Evolutionary conservation across 2,329 filamentous ascomycete genomes (phyloP).

Genomic region (Colletotrichum phormii): DNA sequence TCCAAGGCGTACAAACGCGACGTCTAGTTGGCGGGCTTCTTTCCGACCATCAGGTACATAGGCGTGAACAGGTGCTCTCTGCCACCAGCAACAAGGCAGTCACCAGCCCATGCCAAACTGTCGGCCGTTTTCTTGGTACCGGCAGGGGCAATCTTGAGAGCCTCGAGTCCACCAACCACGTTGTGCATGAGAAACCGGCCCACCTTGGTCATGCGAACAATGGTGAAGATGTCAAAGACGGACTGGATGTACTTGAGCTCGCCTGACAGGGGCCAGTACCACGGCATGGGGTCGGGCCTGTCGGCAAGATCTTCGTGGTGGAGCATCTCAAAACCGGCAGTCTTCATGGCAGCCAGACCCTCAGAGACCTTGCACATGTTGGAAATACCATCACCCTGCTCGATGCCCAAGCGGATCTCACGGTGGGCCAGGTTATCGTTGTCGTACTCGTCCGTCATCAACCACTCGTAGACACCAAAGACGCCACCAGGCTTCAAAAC

Average conservation of each 20-base stretch:
- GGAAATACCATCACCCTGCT: constrained; percentile 91
- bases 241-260: constrained; percentile 85
- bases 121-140: constrained; percentile 97
- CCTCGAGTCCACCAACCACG: constrained; percentile 82
- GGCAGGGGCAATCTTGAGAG: constrained; percentile 77
- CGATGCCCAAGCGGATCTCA: constrained; percentile 88
- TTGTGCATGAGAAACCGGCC: constrained; percentile 81
- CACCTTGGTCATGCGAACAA: constrained; percentile 88
- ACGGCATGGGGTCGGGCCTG: constrained; percentile 80
- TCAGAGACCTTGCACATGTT: constrained; percentile 92
- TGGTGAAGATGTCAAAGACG: constrained; percentile 83
- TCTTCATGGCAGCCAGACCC: constrained; percentile 82
- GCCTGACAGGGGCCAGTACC: constrained; percentile 94
- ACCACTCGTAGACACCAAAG: constrained; percentile 96
- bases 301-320: constrained; percentile 68
- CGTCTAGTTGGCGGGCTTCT: constrained; percentile 71
- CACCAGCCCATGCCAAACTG: constrained; percentile 83
- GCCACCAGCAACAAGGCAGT: constrained; percentile 88
- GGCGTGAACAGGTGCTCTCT: constrained; percentile 95
- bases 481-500: constrained; percentile 94
- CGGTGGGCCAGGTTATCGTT: constrained; percentile 85
- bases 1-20: constrained; percentile 13
- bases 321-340: constrained; percentile 77
- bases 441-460: constrained; percentile 96
- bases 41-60: constrained; percentile 96